Evolutionary conservation across 108 stramenopile species (phyloP).

Genomic region (Licmophora abbreviata): DNA sequence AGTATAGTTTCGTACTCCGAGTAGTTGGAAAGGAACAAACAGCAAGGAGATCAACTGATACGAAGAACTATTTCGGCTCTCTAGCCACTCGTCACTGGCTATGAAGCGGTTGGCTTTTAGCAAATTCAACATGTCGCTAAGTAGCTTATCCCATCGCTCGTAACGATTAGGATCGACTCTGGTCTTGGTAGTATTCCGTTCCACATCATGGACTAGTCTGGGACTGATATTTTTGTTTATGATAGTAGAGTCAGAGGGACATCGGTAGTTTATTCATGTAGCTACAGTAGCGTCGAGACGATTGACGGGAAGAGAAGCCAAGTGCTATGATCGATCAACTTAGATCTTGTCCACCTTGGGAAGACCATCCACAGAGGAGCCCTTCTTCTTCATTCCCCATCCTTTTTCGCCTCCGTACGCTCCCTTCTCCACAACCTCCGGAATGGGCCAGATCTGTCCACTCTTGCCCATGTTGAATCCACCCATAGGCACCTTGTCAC

Average conservation of each 20-base stretch:
- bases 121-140: too few relatives aligned
- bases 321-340: slow-evolving; percentile 4
- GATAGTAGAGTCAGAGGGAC: background rate
- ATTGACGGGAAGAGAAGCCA: background rate
- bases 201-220: too few relatives aligned
- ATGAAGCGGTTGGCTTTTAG: too few relatives aligned
- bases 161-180: too few relatives aligned
- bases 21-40: too few relatives aligned
- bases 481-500: slow-evolving; percentile 81
- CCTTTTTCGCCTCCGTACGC: slow-evolving; percentile 78
- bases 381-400: slow-evolving; percentile 89
- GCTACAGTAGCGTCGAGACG: background rate
- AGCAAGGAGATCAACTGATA: too few relatives aligned
- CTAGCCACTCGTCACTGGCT: too few relatives aligned
- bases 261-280: background rate
- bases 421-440: slow-evolving; percentile 60
- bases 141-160: too few relatives aligned
- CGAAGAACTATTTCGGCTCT: too few relatives aligned
- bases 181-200: too few relatives aligned
- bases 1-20: too few relatives aligned
- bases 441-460: slow-evolving; percentile 81
- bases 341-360: slow-evolving; percentile 48
- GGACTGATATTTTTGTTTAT: too few relatives aligned
- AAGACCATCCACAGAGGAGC: slow-evolving; percentile 72
- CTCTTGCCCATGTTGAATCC: slow-evolving; percentile 91